Conservation (phyloP, 2,329 filamentous ascomycete genomes). For the Sarocladiaceae sp. region DNA sequence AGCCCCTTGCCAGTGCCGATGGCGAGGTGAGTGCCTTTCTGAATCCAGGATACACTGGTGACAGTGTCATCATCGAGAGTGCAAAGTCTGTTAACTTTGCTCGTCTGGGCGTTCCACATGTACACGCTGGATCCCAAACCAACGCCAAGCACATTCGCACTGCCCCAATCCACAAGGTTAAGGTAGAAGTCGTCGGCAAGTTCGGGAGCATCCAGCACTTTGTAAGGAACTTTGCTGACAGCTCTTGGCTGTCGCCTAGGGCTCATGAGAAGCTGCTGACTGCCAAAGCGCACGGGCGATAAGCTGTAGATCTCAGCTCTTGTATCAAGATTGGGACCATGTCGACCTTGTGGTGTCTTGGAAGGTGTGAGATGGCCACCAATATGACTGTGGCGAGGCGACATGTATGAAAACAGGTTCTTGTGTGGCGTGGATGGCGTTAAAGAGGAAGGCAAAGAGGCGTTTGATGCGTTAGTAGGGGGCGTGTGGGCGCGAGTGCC, state of each 20-base stretch:
- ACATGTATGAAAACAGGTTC: slow-evolving; percentile 91
- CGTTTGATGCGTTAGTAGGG: slow-evolving; percentile 56
- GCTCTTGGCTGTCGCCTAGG: slow-evolving; percentile 82
- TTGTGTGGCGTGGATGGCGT: slow-evolving; percentile 96
- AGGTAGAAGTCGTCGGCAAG: slow-evolving; percentile 96
- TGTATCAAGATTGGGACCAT: slow-evolving; percentile 83
- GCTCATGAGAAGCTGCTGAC: slow-evolving; percentile 87
- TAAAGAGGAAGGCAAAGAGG: slow-evolving; percentile 63
- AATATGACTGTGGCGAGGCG: slow-evolving; percentile 60
- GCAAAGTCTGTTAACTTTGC: slow-evolving; percentile 88
- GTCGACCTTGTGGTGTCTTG: slow-evolving; percentile 80
- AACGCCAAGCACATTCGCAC: slow-evolving; percentile 87
- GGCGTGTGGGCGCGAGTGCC: slow-evolving; percentile 75
- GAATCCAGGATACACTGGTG: slow-evolving; percentile 97
- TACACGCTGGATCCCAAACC: slow-evolving; percentile 91
- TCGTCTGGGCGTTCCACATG: slow-evolving; percentile 94
- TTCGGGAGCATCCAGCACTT: slow-evolving; percentile 93
- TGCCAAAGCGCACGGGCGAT: slow-evolving; percentile 87
- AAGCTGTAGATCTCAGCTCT: slow-evolving; percentile 91
- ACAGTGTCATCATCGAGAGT: slow-evolving; percentile 89
- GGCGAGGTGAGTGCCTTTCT: slow-evolving; percentile 90
- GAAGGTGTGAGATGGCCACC: slow-evolving; percentile 83
- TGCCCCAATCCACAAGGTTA: slow-evolving; percentile 96
- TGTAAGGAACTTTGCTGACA: slow-evolving; percentile 95
- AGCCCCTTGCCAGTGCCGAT: slow-evolving; percentile 92